A percentile compares a stretch with the other conserved stretches of the same genome.
Evolutionary conservation across 441 rosid genomes (phyloP).

Genomic region (Brassica balearica): DNA sequence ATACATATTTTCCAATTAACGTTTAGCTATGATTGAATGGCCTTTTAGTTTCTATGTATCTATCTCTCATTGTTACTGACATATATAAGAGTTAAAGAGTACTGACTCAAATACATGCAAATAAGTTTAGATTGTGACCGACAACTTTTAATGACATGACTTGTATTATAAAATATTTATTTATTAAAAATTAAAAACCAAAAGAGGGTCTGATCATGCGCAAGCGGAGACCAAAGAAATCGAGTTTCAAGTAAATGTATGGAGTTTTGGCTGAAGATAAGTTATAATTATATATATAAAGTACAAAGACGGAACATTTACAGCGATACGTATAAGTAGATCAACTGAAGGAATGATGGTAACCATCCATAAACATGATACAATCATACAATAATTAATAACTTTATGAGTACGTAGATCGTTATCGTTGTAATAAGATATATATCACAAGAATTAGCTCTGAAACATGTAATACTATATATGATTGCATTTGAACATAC

Average conservation of each 20-base stretch:
- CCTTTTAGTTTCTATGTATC: neutral
- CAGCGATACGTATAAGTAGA: neutral
- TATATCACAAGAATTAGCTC: neutral
- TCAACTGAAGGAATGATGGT: neutral
- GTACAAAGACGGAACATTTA: neutral
- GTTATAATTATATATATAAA: neutral
- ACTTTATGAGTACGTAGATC: constrained; percentile 10
- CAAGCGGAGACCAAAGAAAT: neutral
- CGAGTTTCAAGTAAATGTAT: neutral
- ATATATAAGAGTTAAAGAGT: neutral
- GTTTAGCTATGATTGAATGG: neutral
- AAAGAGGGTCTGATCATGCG: neutral
- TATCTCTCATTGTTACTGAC: constrained; percentile 26
- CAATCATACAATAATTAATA: neutral
- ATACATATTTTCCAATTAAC: no score
- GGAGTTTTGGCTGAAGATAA: neutral
- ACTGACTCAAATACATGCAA: constrained; percentile 9
- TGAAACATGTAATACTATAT: constrained; percentile 23
- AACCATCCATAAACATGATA: neutral
- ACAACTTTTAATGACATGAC: neutral
- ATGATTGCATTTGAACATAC: constrained; percentile 38
- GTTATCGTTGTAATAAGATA: neutral
- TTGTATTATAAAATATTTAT: neutral
- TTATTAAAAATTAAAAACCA: neutral
- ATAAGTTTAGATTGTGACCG: constrained; percentile 1